Percentiles rank a stretch among this genome's conserved stretches.
phyloP scores from a whole-genome alignment of 495 filamentous ascomycete species.

The Chaetomidium leptoderma region DNA sequence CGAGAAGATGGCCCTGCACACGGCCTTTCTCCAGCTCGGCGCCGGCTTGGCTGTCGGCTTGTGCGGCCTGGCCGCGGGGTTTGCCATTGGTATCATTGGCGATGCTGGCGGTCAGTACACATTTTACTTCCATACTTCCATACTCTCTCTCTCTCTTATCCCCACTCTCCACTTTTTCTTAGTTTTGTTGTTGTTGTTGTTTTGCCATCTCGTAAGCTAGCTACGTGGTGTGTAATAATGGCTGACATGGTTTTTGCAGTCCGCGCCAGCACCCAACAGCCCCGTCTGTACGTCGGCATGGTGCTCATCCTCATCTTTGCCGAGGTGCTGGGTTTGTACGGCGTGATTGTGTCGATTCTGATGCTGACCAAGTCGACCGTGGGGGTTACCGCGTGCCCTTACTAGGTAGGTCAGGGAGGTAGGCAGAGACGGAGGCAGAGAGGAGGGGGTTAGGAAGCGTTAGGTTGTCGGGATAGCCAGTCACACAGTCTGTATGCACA shows the following conservation, averaged over 20 bases:
- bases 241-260: conserved; percentile 37
- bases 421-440: background rate
- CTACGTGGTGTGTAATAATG: background rate
- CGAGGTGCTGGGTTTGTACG: conserved; percentile 75
- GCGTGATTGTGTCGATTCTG: conserved; percentile 41
- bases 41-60: conserved; percentile 47
- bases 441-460: background rate
- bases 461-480: background rate
- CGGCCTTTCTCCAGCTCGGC: conserved; percentile 45
- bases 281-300: conserved; percentile 88
- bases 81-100: conserved; percentile 86
- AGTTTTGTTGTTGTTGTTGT: too few species aligned
- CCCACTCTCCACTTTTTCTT: background rate
- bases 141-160: background rate
- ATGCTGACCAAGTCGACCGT: conserved; percentile 38
- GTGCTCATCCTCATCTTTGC: conserved; percentile 91
- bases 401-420: conserved; percentile 17
- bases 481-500: background rate
- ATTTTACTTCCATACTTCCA: background rate
- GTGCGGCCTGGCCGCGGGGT: conserved; percentile 72
- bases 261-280: conserved; percentile 81
- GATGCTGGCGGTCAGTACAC: conserved; percentile 65
- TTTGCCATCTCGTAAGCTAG: too few species aligned
- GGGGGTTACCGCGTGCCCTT: conserved; percentile 35
- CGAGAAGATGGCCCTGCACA: conserved; percentile 46